These are phyloP conservation scores for Lipomyces oligophaga DNA, from an alignment of 805 yeast genomes.

Conservation along the genomic window DNA sequence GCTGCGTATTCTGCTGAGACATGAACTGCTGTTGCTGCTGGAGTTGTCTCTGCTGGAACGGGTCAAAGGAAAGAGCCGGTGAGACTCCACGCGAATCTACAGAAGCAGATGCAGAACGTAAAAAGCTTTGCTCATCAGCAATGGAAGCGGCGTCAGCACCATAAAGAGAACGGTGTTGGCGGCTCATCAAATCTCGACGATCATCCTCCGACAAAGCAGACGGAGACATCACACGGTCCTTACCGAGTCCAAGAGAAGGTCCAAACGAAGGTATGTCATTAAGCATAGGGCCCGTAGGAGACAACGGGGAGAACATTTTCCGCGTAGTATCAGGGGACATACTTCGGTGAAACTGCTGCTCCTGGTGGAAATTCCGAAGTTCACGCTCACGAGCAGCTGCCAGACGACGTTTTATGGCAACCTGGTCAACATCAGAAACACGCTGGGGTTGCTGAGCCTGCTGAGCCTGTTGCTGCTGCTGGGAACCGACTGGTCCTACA, in stretches of 20 bases:
- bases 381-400: slow-evolving; percentile 31
- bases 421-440: slow-evolving; percentile 25
- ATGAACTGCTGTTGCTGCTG: slow-evolving; percentile 12
- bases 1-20: slow-evolving; percentile 3
- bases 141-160: slow-evolving; percentile 12
- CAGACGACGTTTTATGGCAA: slow-evolving; percentile 29
- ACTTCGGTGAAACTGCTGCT: slow-evolving; percentile 29
- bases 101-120: slow-evolving; percentile 19
- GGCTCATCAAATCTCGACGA: slow-evolving; percentile 26
- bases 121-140: slow-evolving; percentile 18
- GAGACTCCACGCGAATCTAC: slow-evolving; percentile 23
- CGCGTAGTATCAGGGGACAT: slow-evolving; percentile 28
- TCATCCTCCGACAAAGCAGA: slow-evolving; percentile 28
- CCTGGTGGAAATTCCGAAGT: slow-evolving; percentile 30
- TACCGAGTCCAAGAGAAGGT: slow-evolving; percentile 5
- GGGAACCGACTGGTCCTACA: slow-evolving; percentile 19
- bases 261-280: slow-evolving; percentile 23
- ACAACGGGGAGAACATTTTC: slow-evolving; percentile 10
- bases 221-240: slow-evolving; percentile 28
- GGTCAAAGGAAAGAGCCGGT: slow-evolving; percentile 28
- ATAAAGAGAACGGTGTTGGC: slow-evolving; percentile 29
- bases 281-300: slow-evolving; percentile 15
- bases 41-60: slow-evolving; percentile 22
- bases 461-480: slow-evolving; percentile 6
- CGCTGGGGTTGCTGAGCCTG: slow-evolving; percentile 8